Evolutionary conservation across 192 early-diverging fungal species (phyloP), one percentile per base, ranked within the genome.

Genomic region (Ambispora gerdemannii): DNA sequence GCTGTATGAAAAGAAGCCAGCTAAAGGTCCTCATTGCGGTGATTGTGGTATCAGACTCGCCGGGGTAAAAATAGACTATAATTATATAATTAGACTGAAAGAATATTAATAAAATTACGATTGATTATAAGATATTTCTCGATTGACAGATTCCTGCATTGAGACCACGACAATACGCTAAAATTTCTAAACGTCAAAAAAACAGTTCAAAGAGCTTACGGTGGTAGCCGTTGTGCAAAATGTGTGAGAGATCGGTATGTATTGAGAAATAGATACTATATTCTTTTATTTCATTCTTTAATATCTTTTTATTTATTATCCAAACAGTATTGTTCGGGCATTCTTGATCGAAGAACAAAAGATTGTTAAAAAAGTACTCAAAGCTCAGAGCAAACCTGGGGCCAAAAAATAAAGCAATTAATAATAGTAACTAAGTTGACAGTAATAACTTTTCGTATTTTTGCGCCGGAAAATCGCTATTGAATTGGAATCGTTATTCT

Each of bases 261-360:
- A 58, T 90, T 92, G 72, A 43, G 15, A 43, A 10, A 15, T 43
- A 10, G 38, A 43, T 43, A 10, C 15, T 15, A 43, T 43, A 10
- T 43, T 43, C 7, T 10, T 10, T 43, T 10, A 43, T 10, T 10
- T 43, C 15, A 6, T 15, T 10, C 6, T 43, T 43, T 10, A 43
- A 6, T 10, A 10, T 43, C 38, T 10, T 43, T 15, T 10, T 56
- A 13, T 56, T 20, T 20, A 27, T 73, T 78, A 78, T 62, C 77
- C 75, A 71, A 78, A 83, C 83, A 86, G 96, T 76, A 96, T 98
- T 82, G 91, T 98, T 67, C 94, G 96, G 74, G 93, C 96, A 72
- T 98, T 98, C 90, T 87, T 98, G 79, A 93, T 98, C 75, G 96
- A 98, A 86, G 96, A 98, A 88, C 96, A 98, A 89, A 98, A 98